These are phyloP conservation scores for Daphne laureola DNA, from an alignment of 441 rosid genomes.

Conservation along the genomic window DNA sequence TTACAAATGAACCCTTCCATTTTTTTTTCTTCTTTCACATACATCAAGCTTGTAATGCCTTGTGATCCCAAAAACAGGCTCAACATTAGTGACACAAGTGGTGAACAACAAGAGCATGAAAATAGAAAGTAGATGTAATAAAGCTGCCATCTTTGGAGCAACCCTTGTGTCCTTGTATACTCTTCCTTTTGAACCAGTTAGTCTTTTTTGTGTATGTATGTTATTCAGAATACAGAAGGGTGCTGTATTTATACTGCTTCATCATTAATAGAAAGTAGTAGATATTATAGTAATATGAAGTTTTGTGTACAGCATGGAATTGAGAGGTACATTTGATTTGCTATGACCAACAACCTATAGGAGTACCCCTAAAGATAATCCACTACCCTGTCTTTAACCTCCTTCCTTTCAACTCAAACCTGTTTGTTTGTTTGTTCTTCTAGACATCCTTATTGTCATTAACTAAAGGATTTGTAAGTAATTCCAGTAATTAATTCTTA, in stretches of 20 bases:
- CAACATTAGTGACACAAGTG: constrained; percentile 20
- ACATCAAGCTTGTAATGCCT: constrained; percentile 38
- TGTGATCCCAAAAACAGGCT: constrained; percentile 31
- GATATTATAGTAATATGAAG: background rate
- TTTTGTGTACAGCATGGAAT: constrained; percentile 4
- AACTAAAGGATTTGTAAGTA: background rate
- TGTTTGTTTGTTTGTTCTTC: background rate
- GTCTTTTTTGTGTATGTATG: constrained; percentile 16
- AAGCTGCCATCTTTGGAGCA: constrained; percentile 28
- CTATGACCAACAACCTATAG: constrained; percentile 26
- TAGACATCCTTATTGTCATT: background rate
- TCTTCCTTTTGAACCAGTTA: constrained; percentile 22
- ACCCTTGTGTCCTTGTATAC: constrained; percentile 6
- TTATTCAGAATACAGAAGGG: constrained; percentile 6
- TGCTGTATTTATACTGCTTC: constrained; percentile 10
- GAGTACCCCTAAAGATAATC: constrained; percentile 47
- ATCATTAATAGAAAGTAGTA: background rate
- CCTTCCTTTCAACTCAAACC: constrained; percentile 12
- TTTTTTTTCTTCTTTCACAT: background rate
- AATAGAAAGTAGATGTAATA: constrained; percentile 16
- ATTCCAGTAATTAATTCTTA: background rate
- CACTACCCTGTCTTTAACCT: constrained; percentile 20
- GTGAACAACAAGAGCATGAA: constrained; percentile 19
- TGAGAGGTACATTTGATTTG: constrained; percentile 20
- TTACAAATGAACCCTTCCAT: background rate